Percentiles rank a stretch among this genome's conserved stretches.
Conservation (phyloP, 306 rosid species). For the Clitoria ternatea region DNA sequence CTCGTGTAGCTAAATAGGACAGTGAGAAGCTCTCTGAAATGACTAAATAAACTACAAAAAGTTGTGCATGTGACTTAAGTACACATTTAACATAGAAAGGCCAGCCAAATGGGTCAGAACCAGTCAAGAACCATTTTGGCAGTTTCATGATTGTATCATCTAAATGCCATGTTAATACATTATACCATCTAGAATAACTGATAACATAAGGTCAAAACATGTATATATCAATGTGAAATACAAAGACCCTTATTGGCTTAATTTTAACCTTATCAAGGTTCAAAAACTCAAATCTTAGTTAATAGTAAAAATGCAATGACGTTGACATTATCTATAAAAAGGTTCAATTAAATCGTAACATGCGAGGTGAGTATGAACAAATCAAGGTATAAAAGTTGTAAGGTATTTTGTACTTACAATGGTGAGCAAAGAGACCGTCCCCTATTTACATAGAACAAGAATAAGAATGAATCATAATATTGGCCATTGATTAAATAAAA, state of each 20-base stretch:
- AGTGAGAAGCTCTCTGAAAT: slow-evolving; percentile 63
- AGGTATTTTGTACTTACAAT: slow-evolving; percentile 58
- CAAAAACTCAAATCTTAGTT: background rate
- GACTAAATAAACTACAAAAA: background rate
- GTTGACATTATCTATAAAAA: background rate
- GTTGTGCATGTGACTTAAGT: background rate
- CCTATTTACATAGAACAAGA: slow-evolving; percentile 69
- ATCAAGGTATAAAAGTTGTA: slow-evolving; percentile 9
- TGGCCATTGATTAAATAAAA: slow-evolving; percentile 80
- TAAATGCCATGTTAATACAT: background rate
- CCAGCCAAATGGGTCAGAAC: background rate
- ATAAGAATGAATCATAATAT: slow-evolving; percentile 74
- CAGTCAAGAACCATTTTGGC: background rate
- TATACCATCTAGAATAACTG: background rate
- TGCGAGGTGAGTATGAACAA: slow-evolving; percentile 7
- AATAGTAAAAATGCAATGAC: background rate
- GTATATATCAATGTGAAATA: background rate
- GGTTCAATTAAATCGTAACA: too few relatives aligned
- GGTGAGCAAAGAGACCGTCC: slow-evolving; percentile 90
- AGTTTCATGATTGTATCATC: background rate
- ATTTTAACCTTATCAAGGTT: background rate
- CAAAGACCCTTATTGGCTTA: background rate
- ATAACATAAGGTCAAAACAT: background rate
- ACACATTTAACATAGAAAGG: background rate
- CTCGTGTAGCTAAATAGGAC: slow-evolving; percentile 46